phyloP scores from a whole-genome alignment of 1,139 yeast species.

The Lodderomyces margitis region DNA sequence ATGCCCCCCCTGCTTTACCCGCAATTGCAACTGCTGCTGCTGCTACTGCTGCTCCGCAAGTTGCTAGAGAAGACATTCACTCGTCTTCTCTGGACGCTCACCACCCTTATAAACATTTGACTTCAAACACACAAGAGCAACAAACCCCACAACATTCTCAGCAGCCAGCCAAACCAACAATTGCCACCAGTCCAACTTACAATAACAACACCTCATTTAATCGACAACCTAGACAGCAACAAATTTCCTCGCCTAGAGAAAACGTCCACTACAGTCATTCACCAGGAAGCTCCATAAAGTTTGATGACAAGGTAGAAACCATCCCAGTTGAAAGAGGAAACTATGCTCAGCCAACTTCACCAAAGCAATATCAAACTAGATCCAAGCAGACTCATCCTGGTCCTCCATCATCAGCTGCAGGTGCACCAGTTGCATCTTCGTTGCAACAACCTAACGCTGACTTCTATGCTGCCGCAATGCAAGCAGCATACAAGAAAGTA shows the following conservation, averaged over 20 bases:
- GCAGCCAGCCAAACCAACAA: constrained; percentile 1
- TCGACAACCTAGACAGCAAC: constrained; percentile 9
- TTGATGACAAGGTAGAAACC: constrained; percentile 40
- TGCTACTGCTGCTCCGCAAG: background rate
- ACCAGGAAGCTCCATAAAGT: constrained; percentile 35
- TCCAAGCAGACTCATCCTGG: constrained; percentile 5
- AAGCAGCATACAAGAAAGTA: constrained; percentile 41
- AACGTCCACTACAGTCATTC: constrained; percentile 14
- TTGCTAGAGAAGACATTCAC: background rate
- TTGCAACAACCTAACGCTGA: constrained; percentile 13
- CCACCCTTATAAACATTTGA: constrained; percentile 6
- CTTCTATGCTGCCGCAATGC: constrained; percentile 37
- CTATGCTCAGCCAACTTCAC: constrained; percentile 1
- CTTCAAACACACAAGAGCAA: background rate
- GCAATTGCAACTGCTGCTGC: background rate
- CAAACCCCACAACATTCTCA: background rate
- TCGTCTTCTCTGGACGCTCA: background rate
- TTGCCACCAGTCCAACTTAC: background rate
- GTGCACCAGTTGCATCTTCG: constrained; percentile 6
- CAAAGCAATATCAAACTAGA: constrained; percentile 3
- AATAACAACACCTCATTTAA: background rate
- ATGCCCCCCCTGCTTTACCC: background rate
- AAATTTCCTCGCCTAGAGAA: constrained; percentile 7
- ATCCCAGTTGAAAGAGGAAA: constrained; percentile 24
- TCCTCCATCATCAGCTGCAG: constrained; percentile 2